Base-by-base conservation (phyloP, 2,329 filamentous ascomycete species). In the Zymoseptoria crescenta region DNA sequence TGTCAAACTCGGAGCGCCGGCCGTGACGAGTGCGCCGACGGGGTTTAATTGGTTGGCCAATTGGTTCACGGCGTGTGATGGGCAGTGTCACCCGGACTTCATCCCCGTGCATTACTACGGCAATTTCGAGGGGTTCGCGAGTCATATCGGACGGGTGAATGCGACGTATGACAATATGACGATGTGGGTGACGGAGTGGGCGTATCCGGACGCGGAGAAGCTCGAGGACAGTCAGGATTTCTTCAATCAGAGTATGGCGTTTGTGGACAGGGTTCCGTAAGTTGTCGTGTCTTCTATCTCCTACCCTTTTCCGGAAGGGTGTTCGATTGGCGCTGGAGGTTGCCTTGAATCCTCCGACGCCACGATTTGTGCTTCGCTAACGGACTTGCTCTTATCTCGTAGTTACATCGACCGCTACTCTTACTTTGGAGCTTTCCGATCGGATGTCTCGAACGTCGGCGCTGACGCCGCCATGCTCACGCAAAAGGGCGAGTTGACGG, bases 141-240 rank as follows among this genome's bases (percentile, higher is more conserved):
- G 81, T 62, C 85, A 87, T 62, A 78, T 90, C 59, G 86, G 86
- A 6, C 79, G 83, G 62, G 80, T 84, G 52, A 76, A 79, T 53
- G 79, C 75, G 0, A 75, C 72, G 45, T 79, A 76, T 63, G 69
- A 68, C 19, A 74, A 84, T 77, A 69, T 73, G 74, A 79, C 81
- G 3, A 83, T 92, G 61, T 93, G 89, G 89, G 78, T 93, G 9
- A 93, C 89, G 27, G 89, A 94, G 73, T 91, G 87, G 71, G 88
- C 86, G 45, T 80, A 80, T 56, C 72, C 76, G 57, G 73, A 86
- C 62, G 16, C 51, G 24, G 77, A 82, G 66, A 75, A 80, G 27
- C 78, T 90, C 16, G 60, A 70, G 1, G 73, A 78, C 0, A 86
- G 85, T 0, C 82, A 90, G 69, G 65, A 70, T 0, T 91, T 89